phyloP scores from a whole-genome alignment of 2,329 filamentous ascomycete species.

The Cryphonectria japonica region DNA sequence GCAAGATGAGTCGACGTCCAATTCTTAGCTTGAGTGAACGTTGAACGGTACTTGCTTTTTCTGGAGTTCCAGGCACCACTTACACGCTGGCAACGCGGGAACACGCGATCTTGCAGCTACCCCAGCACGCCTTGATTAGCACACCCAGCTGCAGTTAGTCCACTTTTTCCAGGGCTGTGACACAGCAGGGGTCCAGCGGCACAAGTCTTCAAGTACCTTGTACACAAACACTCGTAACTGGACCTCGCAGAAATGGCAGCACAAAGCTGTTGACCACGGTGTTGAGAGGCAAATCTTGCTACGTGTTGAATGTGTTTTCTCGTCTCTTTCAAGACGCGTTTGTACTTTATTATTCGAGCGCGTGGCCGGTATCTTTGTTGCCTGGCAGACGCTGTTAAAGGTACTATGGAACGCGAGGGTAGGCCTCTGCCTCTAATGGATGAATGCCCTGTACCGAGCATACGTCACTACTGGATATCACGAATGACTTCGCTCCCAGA shows the following conservation, averaged over 20 bases:
- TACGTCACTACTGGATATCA: not conserved
- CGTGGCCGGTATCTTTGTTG: not conserved
- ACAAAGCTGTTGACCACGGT: not conserved
- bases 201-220: not conserved
- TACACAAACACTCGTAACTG: not conserved
- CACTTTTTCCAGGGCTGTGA: not conserved
- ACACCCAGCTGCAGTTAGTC: not conserved
- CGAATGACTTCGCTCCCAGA: not conserved
- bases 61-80: not conserved
- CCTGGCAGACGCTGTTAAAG: not conserved
- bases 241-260: not conserved
- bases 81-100: not conserved
- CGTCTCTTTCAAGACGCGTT: not conserved
- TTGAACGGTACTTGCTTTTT: constrained; percentile 5
- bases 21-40: constrained; percentile 6
- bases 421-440: not conserved
- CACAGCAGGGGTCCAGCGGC: not conserved
- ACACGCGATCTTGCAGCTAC: not conserved
- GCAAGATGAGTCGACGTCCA: constrained; percentile 20
- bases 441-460: not conserved
- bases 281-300: not conserved
- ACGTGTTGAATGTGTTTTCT: not conserved
- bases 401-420: not conserved
- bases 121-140: not conserved
- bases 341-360: not conserved